These are phyloP conservation scores for Trichoderma koningii DNA, from an alignment of 2,329 filamentous ascomycete species.

Conservation along the genomic window DNA sequence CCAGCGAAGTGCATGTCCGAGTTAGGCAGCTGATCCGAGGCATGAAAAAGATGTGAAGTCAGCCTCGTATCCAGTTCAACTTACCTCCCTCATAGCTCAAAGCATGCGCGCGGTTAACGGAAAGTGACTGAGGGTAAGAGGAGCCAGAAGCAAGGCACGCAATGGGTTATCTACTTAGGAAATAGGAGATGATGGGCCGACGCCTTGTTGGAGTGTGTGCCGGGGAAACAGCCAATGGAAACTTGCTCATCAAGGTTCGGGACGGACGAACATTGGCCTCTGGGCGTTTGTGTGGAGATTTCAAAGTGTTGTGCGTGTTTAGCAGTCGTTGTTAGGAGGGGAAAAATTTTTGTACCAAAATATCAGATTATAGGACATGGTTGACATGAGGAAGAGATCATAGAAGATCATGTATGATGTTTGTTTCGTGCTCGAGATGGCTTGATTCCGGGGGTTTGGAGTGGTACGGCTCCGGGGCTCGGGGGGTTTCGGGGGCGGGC, in stretches of 20 bases:
- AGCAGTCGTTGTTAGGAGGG: not conserved
- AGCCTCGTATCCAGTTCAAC: not conserved
- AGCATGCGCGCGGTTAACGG: constrained; percentile 15
- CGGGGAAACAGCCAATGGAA: constrained; percentile 42
- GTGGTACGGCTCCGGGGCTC: constrained; percentile 13
- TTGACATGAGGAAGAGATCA: too few species aligned
- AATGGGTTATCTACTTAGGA: not conserved
- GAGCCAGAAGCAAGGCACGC: not conserved
- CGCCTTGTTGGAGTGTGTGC: constrained; percentile 17
- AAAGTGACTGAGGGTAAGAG: not conserved
- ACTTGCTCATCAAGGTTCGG: constrained; percentile 41
- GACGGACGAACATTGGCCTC: constrained; percentile 12
- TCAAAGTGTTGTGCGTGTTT: not conserved
- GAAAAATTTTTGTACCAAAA: not conserved
- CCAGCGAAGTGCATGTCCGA: not conserved
- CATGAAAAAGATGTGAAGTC: too few species aligned
- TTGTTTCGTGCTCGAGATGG: too few species aligned
- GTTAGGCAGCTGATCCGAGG: not conserved
- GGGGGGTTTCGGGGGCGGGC: constrained; percentile 17
- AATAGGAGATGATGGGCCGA: constrained; percentile 1
- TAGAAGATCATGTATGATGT: too few species aligned
- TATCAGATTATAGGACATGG: too few species aligned
- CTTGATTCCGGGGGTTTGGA: not conserved
- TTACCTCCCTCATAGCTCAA: not conserved
- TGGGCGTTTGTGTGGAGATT: constrained; percentile 6